Evolutionary conservation across 768 basidiomycete species (phyloP).

Genomic region (Mrakia blollopis): DNA sequence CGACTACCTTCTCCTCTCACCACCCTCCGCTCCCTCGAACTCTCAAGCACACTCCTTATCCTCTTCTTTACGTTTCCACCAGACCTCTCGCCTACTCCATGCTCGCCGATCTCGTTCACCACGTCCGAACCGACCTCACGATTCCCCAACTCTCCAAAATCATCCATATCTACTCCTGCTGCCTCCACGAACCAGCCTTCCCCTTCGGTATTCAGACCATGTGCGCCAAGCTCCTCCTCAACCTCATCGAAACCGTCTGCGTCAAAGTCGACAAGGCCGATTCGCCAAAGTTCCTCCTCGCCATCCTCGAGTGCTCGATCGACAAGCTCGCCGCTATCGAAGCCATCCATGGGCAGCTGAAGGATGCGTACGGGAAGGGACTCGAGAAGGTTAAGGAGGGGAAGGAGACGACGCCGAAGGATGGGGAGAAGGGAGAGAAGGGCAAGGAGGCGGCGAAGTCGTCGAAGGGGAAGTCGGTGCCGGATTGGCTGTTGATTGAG

Average conservation of each 20-base stretch:
- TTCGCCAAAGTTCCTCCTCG: slow-evolving; percentile 62
- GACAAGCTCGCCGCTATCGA: slow-evolving; percentile 79
- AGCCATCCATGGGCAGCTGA: slow-evolving; percentile 57
- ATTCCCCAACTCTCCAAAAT: slow-evolving; percentile 69
- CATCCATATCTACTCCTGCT: slow-evolving; percentile 75
- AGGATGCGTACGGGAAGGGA: slow-evolving; percentile 40
- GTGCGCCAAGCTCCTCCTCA: slow-evolving; percentile 87
- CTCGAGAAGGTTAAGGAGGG: slow-evolving; percentile 35
- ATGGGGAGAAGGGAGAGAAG: slow-evolving; percentile 33
- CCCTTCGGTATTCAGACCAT: slow-evolving; percentile 76
- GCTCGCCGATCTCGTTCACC: slow-evolving; percentile 88
- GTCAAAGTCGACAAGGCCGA: slow-evolving; percentile 66
- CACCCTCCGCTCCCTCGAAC: too few species aligned
- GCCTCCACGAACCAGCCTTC: slow-evolving; percentile 82
- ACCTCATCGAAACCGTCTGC: slow-evolving; percentile 74
- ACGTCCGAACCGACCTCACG: slow-evolving; percentile 75
- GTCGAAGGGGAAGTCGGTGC: slow-evolving; percentile 31
- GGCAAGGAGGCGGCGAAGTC: slow-evolving; percentile 43
- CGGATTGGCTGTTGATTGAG: slow-evolving; percentile 68
- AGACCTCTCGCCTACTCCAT: slow-evolving; percentile 79
- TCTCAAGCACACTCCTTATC: neutral
- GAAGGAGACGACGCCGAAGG: slow-evolving; percentile 12
- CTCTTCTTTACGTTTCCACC: neutral
- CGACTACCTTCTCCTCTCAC: slow-evolving; percentile 6
- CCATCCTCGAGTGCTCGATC: slow-evolving; percentile 75